Evolutionary conservation across 192 early-diverging fungal species (phyloP), one percentile per base, ranked within the genome.

Genomic region (Oehlia diaphana): DNA sequence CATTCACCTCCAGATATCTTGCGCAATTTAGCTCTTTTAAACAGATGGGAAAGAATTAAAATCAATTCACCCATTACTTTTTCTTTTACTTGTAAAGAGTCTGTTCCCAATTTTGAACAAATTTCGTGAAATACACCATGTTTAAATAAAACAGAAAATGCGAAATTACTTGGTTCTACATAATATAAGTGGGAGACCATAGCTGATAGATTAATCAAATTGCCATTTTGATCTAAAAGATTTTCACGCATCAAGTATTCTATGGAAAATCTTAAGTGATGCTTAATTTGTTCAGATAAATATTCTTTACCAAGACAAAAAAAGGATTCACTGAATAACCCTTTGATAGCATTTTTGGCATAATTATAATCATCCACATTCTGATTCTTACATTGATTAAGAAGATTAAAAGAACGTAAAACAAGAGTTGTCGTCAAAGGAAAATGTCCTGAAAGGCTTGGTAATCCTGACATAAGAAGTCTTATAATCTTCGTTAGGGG

Each of bases 211-310:
- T 82, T 77, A 4, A 82, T 62, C 0, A 82, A 73, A 14, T 39
- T 31, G 6, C 83, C 83, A 7, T 39, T 31, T 21, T 28, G 47
- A 66, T 65, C 68, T 16, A 87, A 53, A 33, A 87, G 31, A 68
- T 78, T 84, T 31, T 63, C 63, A n/a, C 80, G 33, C 23, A 35
- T 69, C 31, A 87, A 63, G 66, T 87, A 87, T 63, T 87, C 85
- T 49, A 87, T 81, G 2, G 86, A 86, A 72, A 84, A 87, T 16
- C 81, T 64, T 47, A 87, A 69, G 42, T 87, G 81, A 72, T 86
- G 81, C 50, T 74, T 73, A 65, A 87, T 80, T 74, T 87, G 83
- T 31, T 53, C 67, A 9, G 78, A 72, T n/a, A 81, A 66, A 78
- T 72, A 58, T 78, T 84, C 70, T n/a, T 71, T 44, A 44, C 86